Conservation (phyloP, 2,329 filamentous ascomycete species). For the Aspergillus sp. region DNA sequence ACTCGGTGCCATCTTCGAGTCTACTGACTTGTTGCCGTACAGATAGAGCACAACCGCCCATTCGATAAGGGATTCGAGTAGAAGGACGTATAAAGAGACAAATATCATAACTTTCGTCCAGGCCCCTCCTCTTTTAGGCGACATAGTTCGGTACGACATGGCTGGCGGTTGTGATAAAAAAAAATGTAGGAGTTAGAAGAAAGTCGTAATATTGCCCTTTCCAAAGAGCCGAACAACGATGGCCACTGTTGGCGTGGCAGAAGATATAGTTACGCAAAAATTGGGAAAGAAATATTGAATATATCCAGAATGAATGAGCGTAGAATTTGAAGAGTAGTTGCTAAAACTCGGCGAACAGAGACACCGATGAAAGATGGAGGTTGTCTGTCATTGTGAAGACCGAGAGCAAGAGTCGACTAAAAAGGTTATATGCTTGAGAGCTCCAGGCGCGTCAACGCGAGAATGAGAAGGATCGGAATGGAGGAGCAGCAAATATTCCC, state of each 20-base stretch:
- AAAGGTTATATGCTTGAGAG: constrained; percentile 9
- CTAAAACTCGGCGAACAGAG: neutral
- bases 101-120: constrained; percentile 40
- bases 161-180: neutral
- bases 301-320: neutral
- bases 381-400: neutral
- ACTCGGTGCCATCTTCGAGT: constrained; percentile 39
- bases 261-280: too few relatives aligned
- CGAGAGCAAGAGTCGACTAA: constrained; percentile 6
- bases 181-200: neutral
- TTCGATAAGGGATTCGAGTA: constrained; percentile 36
- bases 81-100: constrained; percentile 34
- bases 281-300: neutral
- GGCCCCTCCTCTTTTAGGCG: constrained; percentile 27
- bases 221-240: constrained; percentile 2
- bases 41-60: constrained; percentile 36
- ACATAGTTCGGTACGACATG: constrained; percentile 13
- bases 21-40: constrained; percentile 34
- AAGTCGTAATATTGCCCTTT: constrained; percentile 8
- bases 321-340: neutral
- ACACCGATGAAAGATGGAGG: constrained; percentile 4
- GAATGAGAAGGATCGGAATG: constrained; percentile 20
- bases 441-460: constrained; percentile 23
- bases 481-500: constrained; percentile 11
- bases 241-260: neutral